Conservation (phyloP, 352 stramenopile genomes). For the Pythium volutum region DNA sequence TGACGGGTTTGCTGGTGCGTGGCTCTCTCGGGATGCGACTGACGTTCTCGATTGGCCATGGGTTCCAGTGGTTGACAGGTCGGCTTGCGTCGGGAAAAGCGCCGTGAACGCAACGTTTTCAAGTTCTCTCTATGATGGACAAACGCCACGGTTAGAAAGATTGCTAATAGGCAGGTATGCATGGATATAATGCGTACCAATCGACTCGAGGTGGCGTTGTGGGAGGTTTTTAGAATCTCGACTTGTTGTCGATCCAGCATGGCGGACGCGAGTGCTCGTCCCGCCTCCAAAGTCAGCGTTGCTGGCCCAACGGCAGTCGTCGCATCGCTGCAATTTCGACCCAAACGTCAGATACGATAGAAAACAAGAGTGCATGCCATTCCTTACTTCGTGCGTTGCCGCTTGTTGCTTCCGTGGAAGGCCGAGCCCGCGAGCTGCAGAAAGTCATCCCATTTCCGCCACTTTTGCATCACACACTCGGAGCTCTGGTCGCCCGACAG, state of each 20-base stretch:
- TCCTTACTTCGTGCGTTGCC: constrained; percentile 7
- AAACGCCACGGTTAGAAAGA: neutral
- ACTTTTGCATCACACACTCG: constrained; percentile 15
- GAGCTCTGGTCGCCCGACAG: neutral
- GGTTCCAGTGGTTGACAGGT: neutral
- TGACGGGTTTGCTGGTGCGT: neutral
- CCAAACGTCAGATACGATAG: neutral
- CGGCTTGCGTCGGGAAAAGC: neutral
- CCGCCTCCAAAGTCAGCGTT: neutral
- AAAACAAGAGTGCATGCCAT: neutral
- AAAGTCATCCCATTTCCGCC: constrained; percentile 19
- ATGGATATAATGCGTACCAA: neutral
- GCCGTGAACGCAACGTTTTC: constrained; percentile 3
- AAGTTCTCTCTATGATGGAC: neutral
- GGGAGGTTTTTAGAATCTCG: neutral
- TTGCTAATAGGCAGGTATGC: neutral
- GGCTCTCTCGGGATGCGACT: neutral
- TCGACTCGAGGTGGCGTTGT: neutral
- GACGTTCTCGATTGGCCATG: neutral
- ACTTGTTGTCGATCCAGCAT: neutral
- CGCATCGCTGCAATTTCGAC: neutral
- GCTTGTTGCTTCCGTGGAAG: constrained; percentile 1
- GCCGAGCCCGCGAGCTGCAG: constrained; percentile 1
- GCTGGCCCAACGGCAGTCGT: neutral
- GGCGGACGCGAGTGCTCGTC: neutral